Base-by-base conservation (phyloP, 495 filamentous ascomycete genomes). In the Hypoxylon subgilvum region DNA sequence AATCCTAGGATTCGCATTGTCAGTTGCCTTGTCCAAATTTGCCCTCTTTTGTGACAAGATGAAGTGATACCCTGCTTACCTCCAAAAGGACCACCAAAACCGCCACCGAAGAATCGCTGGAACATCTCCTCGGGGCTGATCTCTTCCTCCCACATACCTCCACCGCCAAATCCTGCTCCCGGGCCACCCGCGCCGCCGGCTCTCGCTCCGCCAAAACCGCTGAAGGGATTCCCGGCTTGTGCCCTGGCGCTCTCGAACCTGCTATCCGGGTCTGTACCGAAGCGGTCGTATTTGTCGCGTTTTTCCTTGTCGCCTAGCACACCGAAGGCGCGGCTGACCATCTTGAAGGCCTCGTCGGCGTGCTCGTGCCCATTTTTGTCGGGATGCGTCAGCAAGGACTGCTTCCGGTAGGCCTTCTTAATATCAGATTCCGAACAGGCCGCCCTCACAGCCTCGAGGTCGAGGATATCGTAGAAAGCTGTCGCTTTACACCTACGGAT, bases 311-410 rank as follows among this genome's bases (percentile, higher is more conserved):
- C 94, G 40, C 90, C 94, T 38, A 98, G 83, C 34, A 97, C 84
- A 70, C 94, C 88, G 75, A 97, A 97, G 23, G 94, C 94, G 53
- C 90, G 84, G 45, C 90, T 87, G 2, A 98, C 90, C 89, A 96
- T 93, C 75, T 97, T 97, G 74, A 98, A 98, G 17, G 94, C 94
- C 75, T 98, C 94, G 73, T 96, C 94, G 48, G 94, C 92, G 27
- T 92, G 87, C 22, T 93, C 89, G 73, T 96, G 92, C n/a, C 91
- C 92, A 78, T 97, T 98, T 79, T 98, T 92, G 84, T 96, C 93
- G 57, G 94, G 94, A 75, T 98, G 94, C 62, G 95, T 91, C 58
- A 88, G 80, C 54, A 98, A 73, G 52, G 88, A 90, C 60, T 90
- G 82, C 70, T 96, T 97, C 67, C 89, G 84, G 76, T 98, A 98